These are phyloP conservation scores for Colletotrichum sp. DNA, from an alignment of 2,329 filamentous ascomycete species.

Conservation along the genomic window DNA sequence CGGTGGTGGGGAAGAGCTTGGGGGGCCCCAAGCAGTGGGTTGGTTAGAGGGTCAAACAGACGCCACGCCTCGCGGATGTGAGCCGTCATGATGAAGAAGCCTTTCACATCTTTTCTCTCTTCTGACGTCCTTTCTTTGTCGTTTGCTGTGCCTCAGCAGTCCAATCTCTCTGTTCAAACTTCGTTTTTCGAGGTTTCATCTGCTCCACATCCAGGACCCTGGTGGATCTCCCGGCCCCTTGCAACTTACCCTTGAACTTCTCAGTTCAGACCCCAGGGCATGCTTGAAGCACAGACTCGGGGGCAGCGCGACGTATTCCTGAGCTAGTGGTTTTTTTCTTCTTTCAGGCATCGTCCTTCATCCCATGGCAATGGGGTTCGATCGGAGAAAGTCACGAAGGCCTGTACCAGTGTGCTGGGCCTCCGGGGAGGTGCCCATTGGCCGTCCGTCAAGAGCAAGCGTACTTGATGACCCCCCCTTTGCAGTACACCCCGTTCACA, in stretches of 20 bases:
- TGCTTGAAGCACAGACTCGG: background rate
- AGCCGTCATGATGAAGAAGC: background rate
- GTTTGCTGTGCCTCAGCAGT: background rate
- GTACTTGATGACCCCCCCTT: slow-evolving; percentile 1
- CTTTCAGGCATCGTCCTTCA: slow-evolving; percentile 11
- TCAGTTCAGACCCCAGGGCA: background rate
- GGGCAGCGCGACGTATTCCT: background rate
- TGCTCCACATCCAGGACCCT: slow-evolving; percentile 7
- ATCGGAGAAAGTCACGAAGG: slow-evolving; percentile 8
- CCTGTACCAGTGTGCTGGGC: slow-evolving; percentile 10
- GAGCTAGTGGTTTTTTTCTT: slow-evolving; percentile 1
- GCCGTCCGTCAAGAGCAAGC: background rate
- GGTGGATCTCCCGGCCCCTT: slow-evolving; percentile 14
- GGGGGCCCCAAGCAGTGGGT: background rate
- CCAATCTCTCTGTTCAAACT: background rate
- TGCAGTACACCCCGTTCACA: background rate
- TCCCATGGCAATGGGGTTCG: background rate
- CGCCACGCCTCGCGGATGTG: slow-evolving; percentile 9
- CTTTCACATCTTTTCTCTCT: background rate
- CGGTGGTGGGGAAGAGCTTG: slow-evolving; percentile 13
- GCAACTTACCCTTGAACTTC: background rate
- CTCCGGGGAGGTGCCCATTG: slow-evolving; percentile 17
- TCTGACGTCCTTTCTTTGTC: slow-evolving; percentile 6
- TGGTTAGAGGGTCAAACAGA: background rate
- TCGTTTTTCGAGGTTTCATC: slow-evolving; percentile 20